Percentiles rank a stretch among this genome's conserved stretches.
These are phyloP conservation scores for Herpetomonas samuelpessoai DNA, from an alignment of 208 protist genomes.

Conservation along the genomic window DNA sequence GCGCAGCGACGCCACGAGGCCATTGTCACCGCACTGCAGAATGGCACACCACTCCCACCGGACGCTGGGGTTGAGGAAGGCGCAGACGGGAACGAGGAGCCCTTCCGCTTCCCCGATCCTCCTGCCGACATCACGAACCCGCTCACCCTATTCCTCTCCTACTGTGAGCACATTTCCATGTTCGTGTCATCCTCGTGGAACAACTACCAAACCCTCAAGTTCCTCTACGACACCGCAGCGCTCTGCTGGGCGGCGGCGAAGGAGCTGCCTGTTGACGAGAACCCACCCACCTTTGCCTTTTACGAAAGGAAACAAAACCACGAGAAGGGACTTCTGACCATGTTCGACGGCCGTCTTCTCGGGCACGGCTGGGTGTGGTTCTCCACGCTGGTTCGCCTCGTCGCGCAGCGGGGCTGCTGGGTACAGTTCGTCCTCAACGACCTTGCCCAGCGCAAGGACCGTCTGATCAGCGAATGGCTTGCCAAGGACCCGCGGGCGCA, in stretches of 20 bases:
- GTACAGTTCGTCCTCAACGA: constrained; percentile 62
- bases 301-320: constrained; percentile 34
- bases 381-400: constrained; percentile 20
- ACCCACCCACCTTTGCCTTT: constrained; percentile 20
- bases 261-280: constrained; percentile 19
- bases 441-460: constrained; percentile 37
- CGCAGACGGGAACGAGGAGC: too few relatives aligned
- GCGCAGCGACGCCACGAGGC: too few relatives aligned
- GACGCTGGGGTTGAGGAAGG: not conserved
- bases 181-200: constrained; percentile 45
- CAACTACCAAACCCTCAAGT: constrained; percentile 69
- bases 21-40: too few relatives aligned
- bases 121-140: constrained; percentile 7
- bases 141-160: constrained; percentile 34
- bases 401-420: constrained; percentile 38
- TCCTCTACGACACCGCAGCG: constrained; percentile 57
- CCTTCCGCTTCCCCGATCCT: not conserved
- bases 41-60: not conserved
- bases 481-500: constrained; percentile 24
- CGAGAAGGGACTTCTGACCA: constrained; percentile 31
- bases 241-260: constrained; percentile 21
- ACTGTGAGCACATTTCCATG: constrained; percentile 22
- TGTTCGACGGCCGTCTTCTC: constrained; percentile 36
- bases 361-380: constrained; percentile 39
- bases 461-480: constrained; percentile 39